Percentiles rank a stretch among this genome's conserved stretches.
Conservation (phyloP, 352 stramenopile genomes). For the Phytophthora lateralis region DNA sequence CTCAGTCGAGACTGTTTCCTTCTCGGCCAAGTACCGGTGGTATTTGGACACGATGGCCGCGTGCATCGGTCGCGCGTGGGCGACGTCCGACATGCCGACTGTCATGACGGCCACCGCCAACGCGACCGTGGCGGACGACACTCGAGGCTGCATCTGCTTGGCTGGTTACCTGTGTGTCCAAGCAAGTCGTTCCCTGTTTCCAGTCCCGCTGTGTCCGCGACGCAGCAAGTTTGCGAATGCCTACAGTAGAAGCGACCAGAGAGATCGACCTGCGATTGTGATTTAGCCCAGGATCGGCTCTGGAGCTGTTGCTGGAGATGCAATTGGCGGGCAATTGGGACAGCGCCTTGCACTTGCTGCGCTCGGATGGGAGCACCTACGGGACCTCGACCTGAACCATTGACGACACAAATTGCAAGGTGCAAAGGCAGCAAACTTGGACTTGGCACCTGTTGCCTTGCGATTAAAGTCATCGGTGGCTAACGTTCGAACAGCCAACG, state of each 20-base stretch:
- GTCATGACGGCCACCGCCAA: conserved; percentile 27
- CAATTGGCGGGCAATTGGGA: conserved; percentile 26
- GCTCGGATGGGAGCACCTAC: conserved; percentile 2
- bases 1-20: conserved; percentile 43
- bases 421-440: not conserved
- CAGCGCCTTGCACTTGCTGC: conserved; percentile 27
- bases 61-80: conserved; percentile 48
- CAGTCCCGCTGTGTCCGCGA: conserved; percentile 18
- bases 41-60: conserved; percentile 54
- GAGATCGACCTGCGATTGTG: conserved; percentile 34
- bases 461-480: conserved; percentile 17
- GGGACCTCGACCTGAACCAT: not conserved
- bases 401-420: not conserved
- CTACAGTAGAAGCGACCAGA: conserved; percentile 36
- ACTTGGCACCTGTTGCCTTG: not conserved
- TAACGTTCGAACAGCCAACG: conserved; percentile 28
- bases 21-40: conserved; percentile 57
- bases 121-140: conserved; percentile 26
- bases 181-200: conserved; percentile 6
- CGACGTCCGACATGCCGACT: conserved; percentile 21
- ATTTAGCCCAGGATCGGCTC: conserved; percentile 32
- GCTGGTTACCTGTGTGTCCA: conserved; percentile 3
- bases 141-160: conserved; percentile 28
- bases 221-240: conserved; percentile 32
- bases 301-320: conserved; percentile 2